Conservation (phyloP, 495 filamentous ascomycete genomes). For the Bathelium albidoporum region DNA sequence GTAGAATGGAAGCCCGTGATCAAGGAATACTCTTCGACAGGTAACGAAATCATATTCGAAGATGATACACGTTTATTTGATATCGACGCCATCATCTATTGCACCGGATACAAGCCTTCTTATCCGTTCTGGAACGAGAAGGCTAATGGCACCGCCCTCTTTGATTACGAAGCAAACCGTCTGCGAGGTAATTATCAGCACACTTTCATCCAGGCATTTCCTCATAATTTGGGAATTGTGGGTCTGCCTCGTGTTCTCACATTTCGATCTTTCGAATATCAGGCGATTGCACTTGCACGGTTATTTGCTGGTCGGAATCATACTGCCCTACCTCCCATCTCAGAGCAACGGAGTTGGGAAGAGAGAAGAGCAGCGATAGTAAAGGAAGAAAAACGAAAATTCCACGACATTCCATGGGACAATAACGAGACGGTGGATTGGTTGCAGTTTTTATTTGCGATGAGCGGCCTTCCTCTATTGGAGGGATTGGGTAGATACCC, state of each 20-base stretch:
- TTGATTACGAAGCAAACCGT: slow-evolving; percentile 31
- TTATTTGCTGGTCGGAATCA: slow-evolving; percentile 32
- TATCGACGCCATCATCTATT: slow-evolving; percentile 40
- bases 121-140: slow-evolving; percentile 41
- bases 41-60: slow-evolving; percentile 35
- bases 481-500: slow-evolving; percentile 36
- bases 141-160: slow-evolving; percentile 32
- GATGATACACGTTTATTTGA: slow-evolving; percentile 33
- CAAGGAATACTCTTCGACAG: slow-evolving; percentile 22
- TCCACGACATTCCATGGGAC: slow-evolving; percentile 42
- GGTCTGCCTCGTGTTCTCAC: slow-evolving; percentile 38
- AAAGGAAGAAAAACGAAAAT: slow-evolving; percentile 27
- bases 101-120: slow-evolving; percentile 39
- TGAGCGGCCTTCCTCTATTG: slow-evolving; percentile 34
- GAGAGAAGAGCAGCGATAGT: slow-evolving; percentile 19
- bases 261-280: slow-evolving; percentile 43
- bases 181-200: slow-evolving; percentile 34
- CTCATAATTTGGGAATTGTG: slow-evolving; percentile 32
- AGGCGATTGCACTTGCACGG: slow-evolving; percentile 39
- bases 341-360: slow-evolving; percentile 37
- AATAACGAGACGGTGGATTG: slow-evolving; percentile 36
- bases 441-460: slow-evolving; percentile 32
- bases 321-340: slow-evolving; percentile 23
- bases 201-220: slow-evolving; percentile 36
- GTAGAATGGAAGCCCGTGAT: slow-evolving; percentile 40